phyloP scores from a whole-genome alignment of 345 rosid genomes.

The Camelina sativa region DNA sequence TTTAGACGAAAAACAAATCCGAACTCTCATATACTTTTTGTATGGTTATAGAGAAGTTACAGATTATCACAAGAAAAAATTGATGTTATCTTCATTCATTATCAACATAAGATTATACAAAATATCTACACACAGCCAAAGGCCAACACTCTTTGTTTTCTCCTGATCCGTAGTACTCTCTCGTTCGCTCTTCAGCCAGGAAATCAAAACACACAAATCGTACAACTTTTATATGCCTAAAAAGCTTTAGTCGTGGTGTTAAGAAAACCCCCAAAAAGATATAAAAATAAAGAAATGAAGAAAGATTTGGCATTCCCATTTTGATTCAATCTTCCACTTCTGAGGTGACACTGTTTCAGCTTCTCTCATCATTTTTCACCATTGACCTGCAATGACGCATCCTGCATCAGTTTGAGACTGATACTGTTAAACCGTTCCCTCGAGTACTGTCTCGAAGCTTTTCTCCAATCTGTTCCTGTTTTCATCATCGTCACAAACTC shows the following conservation, averaged over 20 bases:
- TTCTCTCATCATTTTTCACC: constrained; percentile 38
- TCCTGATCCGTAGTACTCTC: background rate
- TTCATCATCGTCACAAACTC: constrained; percentile 96
- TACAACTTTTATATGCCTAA: constrained; percentile 28
- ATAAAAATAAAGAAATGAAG: constrained; percentile 22
- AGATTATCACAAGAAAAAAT: constrained; percentile 12
- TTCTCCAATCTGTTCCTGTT: constrained; percentile 97
- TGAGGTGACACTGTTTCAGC: constrained; percentile 1
- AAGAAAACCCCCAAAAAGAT: background rate
- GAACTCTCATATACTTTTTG: constrained; percentile 14
- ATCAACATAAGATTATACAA: constrained; percentile 25
- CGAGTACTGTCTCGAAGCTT: constrained; percentile 95
- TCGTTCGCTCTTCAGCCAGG: constrained; percentile 24
- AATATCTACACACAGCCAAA: constrained; percentile 37
- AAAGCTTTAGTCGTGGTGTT: constrained; percentile 18
- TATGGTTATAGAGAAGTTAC: constrained; percentile 19
- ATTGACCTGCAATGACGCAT: constrained; percentile 68
- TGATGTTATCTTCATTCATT: constrained; percentile 19
- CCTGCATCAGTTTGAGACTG: constrained; percentile 77
- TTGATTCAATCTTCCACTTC: constrained; percentile 25
- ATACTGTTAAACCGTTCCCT: constrained; percentile 88
- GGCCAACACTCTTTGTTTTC: constrained; percentile 25
- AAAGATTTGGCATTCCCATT: constrained; percentile 27
- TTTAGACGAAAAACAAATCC: background rate
- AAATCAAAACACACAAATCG: constrained; percentile 21